Evolutionary conservation across 306 rosid species (phyloP).

Genomic region (Castanopsis chinensis): DNA sequence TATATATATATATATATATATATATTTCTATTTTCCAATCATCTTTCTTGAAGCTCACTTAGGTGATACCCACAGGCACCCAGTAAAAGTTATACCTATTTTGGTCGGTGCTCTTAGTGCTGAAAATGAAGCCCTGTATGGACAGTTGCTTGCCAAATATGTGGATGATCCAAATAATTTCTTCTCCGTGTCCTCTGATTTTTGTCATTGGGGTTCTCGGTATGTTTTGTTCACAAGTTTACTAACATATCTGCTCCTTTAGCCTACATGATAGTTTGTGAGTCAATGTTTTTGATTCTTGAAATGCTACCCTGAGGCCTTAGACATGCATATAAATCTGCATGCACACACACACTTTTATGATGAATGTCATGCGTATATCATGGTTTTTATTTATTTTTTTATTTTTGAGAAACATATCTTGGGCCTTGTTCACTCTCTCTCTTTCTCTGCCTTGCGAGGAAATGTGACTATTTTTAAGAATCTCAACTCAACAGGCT

Average conservation of each 20-base stretch:
- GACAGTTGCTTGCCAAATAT: slow-evolving; percentile 76
- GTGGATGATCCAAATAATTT: slow-evolving; percentile 78
- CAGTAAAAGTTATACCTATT: slow-evolving; percentile 85
- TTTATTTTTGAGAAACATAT: too few relatives aligned
- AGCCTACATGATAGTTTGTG: neutral
- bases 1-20: neutral
- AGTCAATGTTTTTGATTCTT: neutral
- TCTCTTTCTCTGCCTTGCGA: neutral
- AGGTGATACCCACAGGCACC: slow-evolving; percentile 51
- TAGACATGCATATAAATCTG: neutral
- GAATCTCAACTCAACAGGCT: neutral
- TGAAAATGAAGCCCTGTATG: slow-evolving; percentile 78
- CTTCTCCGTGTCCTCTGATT: slow-evolving; percentile 86
- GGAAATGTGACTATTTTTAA: neutral
- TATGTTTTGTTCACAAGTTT: slow-evolving; percentile 31
- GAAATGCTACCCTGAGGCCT: neutral
- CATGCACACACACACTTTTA: neutral
- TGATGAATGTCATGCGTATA: neutral
- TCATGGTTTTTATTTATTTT: too few relatives aligned
- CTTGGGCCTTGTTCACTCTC: neutral
- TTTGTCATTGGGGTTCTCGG: slow-evolving; percentile 99
- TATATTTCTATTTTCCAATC: slow-evolving; percentile 9
- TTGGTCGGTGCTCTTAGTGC: slow-evolving; percentile 81
- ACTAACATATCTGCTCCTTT: neutral
- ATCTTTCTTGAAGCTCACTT: slow-evolving; percentile 19